Base-by-base conservation (phyloP, 768 basidiomycete genomes). In the Hortiboletus flavorubellus region DNA sequence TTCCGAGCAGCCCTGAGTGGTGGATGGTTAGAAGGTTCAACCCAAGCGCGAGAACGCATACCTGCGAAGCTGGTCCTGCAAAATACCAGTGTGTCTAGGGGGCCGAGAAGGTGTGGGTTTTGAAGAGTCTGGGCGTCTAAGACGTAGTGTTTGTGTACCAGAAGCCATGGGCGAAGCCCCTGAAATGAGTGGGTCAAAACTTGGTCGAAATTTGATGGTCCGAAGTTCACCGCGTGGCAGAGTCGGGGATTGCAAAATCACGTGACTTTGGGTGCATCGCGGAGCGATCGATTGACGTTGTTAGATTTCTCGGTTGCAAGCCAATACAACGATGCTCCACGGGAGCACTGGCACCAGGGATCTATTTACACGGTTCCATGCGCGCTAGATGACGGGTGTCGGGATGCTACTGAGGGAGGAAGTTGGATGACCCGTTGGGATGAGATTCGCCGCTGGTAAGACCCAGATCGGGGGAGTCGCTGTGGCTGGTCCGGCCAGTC, bases 31-130 rank as follows among this genome's bases (percentile, higher is more conserved):
- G 63, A 53, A 53, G 46, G 35, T 49, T 26, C 47, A 43, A 47
- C 54, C 33, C 15, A 4, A 50, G 38, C 30, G 47, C 11, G 23
- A 54, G 46, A 38, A 51, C n/a, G 40, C 71, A 54, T 48, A 85
- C 88, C 87, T 83, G 57, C 89, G 82, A 54, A 91, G 78, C 64
- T 88, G 86, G 62, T 93, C 90, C 69, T 93, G 89, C 26, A 93
- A 76, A 47, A 92, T 80, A 35, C 89, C 87, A 2, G 78, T 73
- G 66, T 91, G 85, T 46, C 85, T 65, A n/a, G 65, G 41, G 45
- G 72, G 63, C 21, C 64, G 66, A 23, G 74, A 68, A 40, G 67
- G 58, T 45, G 23, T 49, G 35, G 56, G 62, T 33, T 68, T 64
- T 51, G 55, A 10, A 23, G 53, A 40, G 8, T 70, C 72, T 23